phyloP scores from a whole-genome alignment of 164 flowering plant genomes.

The Dillenia suffruticosa region DNA sequence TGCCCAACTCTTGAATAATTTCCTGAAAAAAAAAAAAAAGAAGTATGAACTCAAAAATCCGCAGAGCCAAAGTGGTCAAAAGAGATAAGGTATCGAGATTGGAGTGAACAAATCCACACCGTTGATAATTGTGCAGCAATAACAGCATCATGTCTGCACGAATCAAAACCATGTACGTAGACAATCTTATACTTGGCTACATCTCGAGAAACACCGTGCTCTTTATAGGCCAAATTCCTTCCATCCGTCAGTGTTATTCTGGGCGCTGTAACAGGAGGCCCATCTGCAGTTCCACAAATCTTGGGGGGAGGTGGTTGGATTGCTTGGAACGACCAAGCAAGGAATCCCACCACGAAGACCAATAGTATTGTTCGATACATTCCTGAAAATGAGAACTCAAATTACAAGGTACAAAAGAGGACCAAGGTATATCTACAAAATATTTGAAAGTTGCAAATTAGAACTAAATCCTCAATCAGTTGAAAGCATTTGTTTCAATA shows the following conservation, averaged over 20 bases:
- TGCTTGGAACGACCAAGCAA: constrained; percentile 50
- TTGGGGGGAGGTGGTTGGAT: constrained; percentile 58
- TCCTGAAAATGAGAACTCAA: constrained; percentile 24
- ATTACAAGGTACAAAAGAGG: too few species aligned
- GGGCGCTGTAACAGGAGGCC: constrained; percentile 61
- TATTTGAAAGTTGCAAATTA: too few species aligned
- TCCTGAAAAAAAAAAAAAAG: too few species aligned
- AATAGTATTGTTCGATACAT: constrained; percentile 22
- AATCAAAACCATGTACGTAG: constrained; percentile 50
- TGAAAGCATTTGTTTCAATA: too few species aligned
- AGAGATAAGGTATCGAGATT: too few species aligned
- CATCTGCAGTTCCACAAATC: constrained; percentile 55
- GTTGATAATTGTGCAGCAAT: constrained; percentile 24
- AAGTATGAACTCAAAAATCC: background rate
- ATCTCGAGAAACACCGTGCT: constrained; percentile 57
- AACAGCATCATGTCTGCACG: constrained; percentile 39
- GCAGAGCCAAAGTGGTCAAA: background rate
- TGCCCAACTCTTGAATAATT: constrained; percentile 39
- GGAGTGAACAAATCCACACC: constrained; percentile 27
- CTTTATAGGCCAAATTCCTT: constrained; percentile 72
- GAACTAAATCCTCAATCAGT: too few species aligned
- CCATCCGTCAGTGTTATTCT: constrained; percentile 74
- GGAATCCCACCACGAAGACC: constrained; percentile 33
- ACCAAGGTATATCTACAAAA: too few species aligned
- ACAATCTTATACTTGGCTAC: constrained; percentile 53